Evolutionary conservation across 306 rosid genomes (phyloP).

Genomic region (Comarum palustre): DNA sequence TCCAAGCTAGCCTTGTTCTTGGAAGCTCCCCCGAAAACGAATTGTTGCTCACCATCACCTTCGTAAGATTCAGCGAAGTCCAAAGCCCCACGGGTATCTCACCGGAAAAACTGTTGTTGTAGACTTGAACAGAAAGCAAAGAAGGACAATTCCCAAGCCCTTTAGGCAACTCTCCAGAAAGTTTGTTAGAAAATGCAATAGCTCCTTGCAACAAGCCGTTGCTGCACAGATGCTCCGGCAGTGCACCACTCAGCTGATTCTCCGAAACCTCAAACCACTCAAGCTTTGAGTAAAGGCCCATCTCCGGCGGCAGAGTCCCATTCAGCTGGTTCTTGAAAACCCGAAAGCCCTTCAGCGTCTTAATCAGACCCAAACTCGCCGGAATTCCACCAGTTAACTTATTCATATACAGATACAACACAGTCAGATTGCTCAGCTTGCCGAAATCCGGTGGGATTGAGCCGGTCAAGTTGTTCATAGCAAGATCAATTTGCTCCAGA

Average conservation of each 20-base stretch:
- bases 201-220: constrained; percentile 52
- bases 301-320: constrained; percentile 70
- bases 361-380: constrained; percentile 41
- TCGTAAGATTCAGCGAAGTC: constrained; percentile 47
- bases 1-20: constrained; percentile 35
- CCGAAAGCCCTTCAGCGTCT: constrained; percentile 37
- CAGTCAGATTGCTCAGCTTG: constrained; percentile 41
- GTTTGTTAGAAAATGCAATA: constrained; percentile 51
- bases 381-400: constrained; percentile 65
- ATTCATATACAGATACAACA: constrained; percentile 44
- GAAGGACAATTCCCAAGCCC: constrained; percentile 58
- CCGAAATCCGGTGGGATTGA: constrained; percentile 53
- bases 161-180: constrained; percentile 53
- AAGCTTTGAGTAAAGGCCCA: constrained; percentile 66
- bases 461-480: constrained; percentile 63
- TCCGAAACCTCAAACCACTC: constrained; percentile 53
- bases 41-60: constrained; percentile 57
- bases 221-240: constrained; percentile 66
- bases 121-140: constrained; percentile 42
- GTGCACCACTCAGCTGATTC: constrained; percentile 53
- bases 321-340: constrained; percentile 55
- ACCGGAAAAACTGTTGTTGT: constrained; percentile 56
- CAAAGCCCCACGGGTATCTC: constrained; percentile 66
- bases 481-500: constrained; percentile 40
- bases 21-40: constrained; percentile 73